phyloP scores from a whole-genome alignment of 768 basidiomycete species.

The Lentinula sp. region DNA sequence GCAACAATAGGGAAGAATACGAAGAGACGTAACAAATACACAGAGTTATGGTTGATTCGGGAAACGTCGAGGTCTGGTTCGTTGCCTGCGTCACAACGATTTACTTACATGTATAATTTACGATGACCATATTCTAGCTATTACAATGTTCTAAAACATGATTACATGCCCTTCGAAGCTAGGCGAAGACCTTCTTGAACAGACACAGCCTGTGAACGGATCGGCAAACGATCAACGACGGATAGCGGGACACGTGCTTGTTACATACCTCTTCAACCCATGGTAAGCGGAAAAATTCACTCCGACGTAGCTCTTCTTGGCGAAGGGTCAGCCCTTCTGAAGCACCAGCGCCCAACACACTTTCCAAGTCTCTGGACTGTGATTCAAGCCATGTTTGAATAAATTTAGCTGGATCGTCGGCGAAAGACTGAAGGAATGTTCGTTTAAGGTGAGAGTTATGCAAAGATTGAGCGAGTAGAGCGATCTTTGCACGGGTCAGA shows the following conservation, averaged over 20 bases:
- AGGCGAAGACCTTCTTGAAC: conserved; percentile 78
- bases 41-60: too few species aligned
- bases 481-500: conserved; percentile 45
- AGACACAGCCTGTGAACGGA: conserved; percentile 55
- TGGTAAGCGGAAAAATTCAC: conserved; percentile 86
- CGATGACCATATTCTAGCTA: neutral
- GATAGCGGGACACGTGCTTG: neutral
- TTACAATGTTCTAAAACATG: neutral
- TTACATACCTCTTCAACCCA: conserved; percentile 74
- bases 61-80: too few species aligned
- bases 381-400: conserved; percentile 90
- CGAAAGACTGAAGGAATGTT: conserved; percentile 80
- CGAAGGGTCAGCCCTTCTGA: conserved; percentile 72
- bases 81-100: neutral
- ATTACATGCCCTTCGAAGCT: conserved; percentile 37
- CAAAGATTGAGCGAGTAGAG: conserved; percentile 77
- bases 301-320: conserved; percentile 84
- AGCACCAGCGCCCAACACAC: conserved; percentile 81
- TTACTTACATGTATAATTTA: neutral
- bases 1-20: too few species aligned
- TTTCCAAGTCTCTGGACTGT: conserved; percentile 88
- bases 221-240: neutral
- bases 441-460: conserved; percentile 84
- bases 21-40: too few species aligned
- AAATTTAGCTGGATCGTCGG: conserved; percentile 71